Evolutionary conservation across 306 rosid genomes (phyloP), one percentile per base, ranked within the genome.

Genomic region (Rosa rugosa): DNA sequence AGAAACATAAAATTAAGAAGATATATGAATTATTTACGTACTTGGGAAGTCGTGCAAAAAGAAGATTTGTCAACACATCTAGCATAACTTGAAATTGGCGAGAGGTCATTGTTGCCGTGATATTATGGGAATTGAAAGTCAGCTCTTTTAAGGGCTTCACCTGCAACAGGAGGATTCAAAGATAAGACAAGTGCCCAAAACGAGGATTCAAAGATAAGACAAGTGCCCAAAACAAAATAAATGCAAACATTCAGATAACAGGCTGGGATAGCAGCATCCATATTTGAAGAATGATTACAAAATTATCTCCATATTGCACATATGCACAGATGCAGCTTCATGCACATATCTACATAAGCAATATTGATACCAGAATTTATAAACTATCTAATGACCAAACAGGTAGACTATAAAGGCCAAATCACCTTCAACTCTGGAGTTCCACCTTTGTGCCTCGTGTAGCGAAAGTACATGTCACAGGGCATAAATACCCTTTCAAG

Each of bases 401-500:
- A 45, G 2, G 67, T 45, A 31, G 66, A 73, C 46, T 44, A 38
- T 75, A 49, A 66, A 73, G 31, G 67, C 75, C 31, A 17, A 63
- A 50, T 80, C 80, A 87, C 99, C 92, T 96, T 96, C 67, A 93
- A 79, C 69, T 91, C 97, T 51, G 98, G 99, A 80, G 96, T 96
- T 82, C 99, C 99, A 69, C 98, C 98, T 87, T 96, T 91, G 88
- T 93, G 89, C 85, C 99, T 89, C 72, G 99, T 96, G 87, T 90
- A 96, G 75, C 94, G 86, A 72, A 96, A 93, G 79, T 96, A 96
- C 99, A 96, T 96, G 75, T 91, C 80, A 84, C 99, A 96, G 25
- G 99, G 99, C 99, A 93, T 93, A 84, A 96, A 96, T 80, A 96
- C 99, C 87, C 99, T 96, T 87, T 96, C 99, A 69, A 96, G 98